Evolutionary conservation across 305 asterid species (phyloP).

Genomic region (Fraxinus greggii): DNA sequence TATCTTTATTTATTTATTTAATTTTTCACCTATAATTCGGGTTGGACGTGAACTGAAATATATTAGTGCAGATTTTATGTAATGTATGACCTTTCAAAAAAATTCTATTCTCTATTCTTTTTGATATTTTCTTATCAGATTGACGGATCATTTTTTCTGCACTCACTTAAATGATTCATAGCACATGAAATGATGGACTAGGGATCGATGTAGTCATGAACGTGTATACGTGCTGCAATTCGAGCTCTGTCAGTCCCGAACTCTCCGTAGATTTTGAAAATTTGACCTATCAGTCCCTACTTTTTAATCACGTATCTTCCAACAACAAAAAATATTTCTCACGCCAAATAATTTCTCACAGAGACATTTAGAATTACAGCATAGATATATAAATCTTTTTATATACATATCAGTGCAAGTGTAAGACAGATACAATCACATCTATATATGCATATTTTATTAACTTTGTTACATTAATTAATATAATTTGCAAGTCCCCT

Average conservation of each 20-base stretch:
- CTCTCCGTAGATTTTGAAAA: not conserved
- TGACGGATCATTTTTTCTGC: not conserved
- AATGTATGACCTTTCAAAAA: not conserved
- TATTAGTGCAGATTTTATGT: slow-evolving; percentile 19
- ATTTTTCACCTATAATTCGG: not conserved
- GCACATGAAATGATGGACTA: not conserved
- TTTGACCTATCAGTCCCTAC: not conserved
- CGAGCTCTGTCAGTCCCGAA: not conserved
- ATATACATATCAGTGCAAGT: not conserved
- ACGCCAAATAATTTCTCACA: not conserved
- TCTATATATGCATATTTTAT: slow-evolving; percentile 7
- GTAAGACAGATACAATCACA: not conserved
- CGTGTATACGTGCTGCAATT: not conserved
- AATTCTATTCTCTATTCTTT: not conserved
- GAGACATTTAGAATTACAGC: not conserved
- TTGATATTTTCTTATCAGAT: not conserved
- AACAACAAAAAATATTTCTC: no score
- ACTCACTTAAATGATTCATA: not conserved
- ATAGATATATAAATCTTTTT: not conserved
- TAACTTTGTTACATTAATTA: slow-evolving; percentile 2
- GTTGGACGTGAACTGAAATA: slow-evolving; percentile 1
- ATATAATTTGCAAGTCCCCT: slow-evolving; percentile 13
- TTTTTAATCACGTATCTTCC: not conserved
- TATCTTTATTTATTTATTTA: not conserved
- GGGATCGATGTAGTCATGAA: not conserved